phyloP scores from a whole-genome alignment of 805 yeast species.

The Kurtzmaniella cleridarum region DNA sequence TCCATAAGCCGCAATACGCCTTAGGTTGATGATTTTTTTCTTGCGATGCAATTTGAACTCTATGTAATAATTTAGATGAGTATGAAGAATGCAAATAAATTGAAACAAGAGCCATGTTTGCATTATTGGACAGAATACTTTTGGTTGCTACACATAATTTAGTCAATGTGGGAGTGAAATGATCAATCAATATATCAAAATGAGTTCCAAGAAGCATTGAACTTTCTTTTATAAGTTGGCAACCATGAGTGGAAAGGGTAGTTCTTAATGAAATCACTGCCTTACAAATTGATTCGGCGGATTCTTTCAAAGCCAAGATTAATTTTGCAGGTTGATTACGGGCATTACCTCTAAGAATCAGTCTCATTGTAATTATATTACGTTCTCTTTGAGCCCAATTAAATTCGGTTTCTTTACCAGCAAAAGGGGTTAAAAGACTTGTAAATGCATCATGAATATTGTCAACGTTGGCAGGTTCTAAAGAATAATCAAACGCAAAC shows the following conservation, averaged over 20 bases:
- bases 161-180: constrained; percentile 41
- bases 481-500: constrained; percentile 36
- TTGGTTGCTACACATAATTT: constrained; percentile 58
- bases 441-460: constrained; percentile 13
- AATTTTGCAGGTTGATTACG: constrained; percentile 24
- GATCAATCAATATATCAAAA: constrained; percentile 48
- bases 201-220: constrained; percentile 33
- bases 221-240: constrained; percentile 70
- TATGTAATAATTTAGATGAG: constrained; percentile 45
- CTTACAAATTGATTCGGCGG: constrained; percentile 56
- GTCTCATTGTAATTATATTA: constrained; percentile 50
- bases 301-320: constrained; percentile 19
- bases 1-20: constrained; percentile 63
- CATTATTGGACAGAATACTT: constrained; percentile 54
- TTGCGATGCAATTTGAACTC: constrained; percentile 44
- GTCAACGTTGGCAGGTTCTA: constrained; percentile 22
- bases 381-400: constrained; percentile 81
- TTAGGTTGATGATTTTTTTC: constrained; percentile 75
- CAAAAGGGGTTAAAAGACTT: constrained; percentile 37
- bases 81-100: constrained; percentile 53
- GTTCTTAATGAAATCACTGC: constrained; percentile 75
- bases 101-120: constrained; percentile 50
- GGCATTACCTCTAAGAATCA: constrained; percentile 56
- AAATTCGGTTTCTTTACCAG: constrained; percentile 75
- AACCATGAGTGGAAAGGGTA: constrained; percentile 69